These are phyloP conservation scores for Suhomyces sp. DNA, from an alignment of 805 yeast species.

Conservation along the genomic window DNA sequence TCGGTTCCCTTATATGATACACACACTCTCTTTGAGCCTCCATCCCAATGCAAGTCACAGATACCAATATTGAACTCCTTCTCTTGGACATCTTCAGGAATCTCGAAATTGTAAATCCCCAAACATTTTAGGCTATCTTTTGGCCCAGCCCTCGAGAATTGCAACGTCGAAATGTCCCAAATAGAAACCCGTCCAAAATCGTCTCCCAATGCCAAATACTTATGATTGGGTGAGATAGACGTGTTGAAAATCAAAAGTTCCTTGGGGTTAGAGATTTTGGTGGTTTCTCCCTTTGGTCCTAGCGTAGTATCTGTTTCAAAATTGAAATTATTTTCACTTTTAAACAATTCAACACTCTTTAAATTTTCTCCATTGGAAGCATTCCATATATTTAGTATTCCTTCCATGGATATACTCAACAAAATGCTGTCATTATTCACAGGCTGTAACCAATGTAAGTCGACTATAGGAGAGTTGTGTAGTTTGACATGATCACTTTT, in stretches of 20 bases:
- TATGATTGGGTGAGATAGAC: conserved; percentile 48
- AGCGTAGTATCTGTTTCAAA: no score
- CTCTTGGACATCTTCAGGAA: conserved; percentile 9
- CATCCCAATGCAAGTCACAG: conserved; percentile 41
- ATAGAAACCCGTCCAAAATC: conserved; percentile 58
- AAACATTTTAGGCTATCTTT: conserved; percentile 24
- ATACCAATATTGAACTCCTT: conserved; percentile 24
- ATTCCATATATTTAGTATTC: conserved; percentile 69
- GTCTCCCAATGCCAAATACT: conserved; percentile 62
- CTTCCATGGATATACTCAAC: conserved; percentile 67
- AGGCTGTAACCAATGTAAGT: conserved; percentile 53
- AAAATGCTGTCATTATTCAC: conserved; percentile 22
- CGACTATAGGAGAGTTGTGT: conserved; percentile 59
- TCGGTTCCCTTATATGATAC: conserved; percentile 36
- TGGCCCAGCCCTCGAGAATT: conserved; percentile 8
- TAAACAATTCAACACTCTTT: conserved; percentile 31
- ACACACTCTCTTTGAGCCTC: conserved; percentile 22
- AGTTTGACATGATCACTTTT: conserved; percentile 13
- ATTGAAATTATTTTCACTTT: conserved; percentile 23
- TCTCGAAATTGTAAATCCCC: conserved; percentile 20
- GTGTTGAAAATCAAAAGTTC: conserved; percentile 59
- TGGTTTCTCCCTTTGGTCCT: conserved; percentile 12
- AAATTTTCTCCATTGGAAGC: conserved; percentile 42
- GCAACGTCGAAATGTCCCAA: conserved; percentile 41
- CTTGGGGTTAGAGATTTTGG: conserved; percentile 24